Conservation (phyloP, 2,329 filamentous ascomycete species). For the Sphaceloma murrayae region DNA sequence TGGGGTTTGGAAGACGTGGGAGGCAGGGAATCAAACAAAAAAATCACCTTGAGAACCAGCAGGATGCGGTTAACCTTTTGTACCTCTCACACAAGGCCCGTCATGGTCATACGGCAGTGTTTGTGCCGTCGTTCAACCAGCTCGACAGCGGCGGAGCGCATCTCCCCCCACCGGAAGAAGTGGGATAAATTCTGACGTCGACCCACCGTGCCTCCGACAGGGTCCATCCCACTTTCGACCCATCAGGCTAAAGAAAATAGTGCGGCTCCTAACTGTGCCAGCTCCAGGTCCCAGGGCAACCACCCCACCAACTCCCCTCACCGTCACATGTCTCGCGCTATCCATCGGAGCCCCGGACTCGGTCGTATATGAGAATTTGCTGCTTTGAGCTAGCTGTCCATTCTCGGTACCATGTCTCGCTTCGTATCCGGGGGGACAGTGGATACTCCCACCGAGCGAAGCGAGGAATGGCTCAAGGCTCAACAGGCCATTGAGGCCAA, state of each 20-base stretch:
- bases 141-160: not conserved
- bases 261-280: conserved; percentile 11
- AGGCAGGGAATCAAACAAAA: not conserved
- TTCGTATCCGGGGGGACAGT: conserved; percentile 44
- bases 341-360: not conserved
- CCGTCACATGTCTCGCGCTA: not conserved
- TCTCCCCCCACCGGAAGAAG: conserved; percentile 5
- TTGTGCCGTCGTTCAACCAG: conserved; percentile 1
- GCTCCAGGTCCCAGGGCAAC: too few species aligned
- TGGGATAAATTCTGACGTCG: not conserved
- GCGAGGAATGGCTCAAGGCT: conserved; percentile 55
- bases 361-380: too few species aligned
- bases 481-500: conserved; percentile 56
- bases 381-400: too few species aligned
- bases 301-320: too few species aligned
- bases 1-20: conserved; percentile 19
- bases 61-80: not conserved
- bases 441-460: conserved; percentile 38
- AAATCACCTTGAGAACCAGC: not conserved
- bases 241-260: conserved; percentile 9
- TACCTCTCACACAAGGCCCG: conserved; percentile 1
- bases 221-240: too few species aligned
- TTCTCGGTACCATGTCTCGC: conserved; percentile 35
- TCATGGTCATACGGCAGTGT: not conserved
- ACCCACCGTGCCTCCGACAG: too few species aligned